phyloP scores from a whole-genome alignment of 306 rosid genomes.

The Castanea crenata region DNA sequence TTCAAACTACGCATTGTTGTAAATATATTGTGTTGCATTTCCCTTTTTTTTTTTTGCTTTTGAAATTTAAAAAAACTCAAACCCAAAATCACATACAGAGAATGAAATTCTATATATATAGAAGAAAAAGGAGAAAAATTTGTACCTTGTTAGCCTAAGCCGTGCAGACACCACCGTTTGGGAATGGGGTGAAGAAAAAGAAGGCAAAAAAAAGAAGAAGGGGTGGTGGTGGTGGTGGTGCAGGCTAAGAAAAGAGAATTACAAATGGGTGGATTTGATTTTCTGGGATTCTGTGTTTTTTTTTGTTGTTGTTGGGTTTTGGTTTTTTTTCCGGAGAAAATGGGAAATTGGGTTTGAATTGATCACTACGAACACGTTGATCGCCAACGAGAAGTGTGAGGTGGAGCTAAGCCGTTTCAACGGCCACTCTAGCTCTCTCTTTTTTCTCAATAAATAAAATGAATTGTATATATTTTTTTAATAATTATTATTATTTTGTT shows the following conservation, averaged over 20 bases:
- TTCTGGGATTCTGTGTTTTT: conserved; percentile 4
- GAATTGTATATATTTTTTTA: background rate
- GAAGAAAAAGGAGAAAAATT: background rate
- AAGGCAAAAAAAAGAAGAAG: background rate
- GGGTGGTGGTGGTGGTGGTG: conserved; percentile 23
- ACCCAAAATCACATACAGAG: background rate
- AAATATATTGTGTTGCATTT: conserved; percentile 74
- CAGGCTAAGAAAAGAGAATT: conserved; percentile 15
- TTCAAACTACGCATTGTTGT: conserved; percentile 76
- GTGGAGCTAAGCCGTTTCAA: conserved; percentile 46
- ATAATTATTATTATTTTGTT: background rate
- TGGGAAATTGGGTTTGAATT: background rate
- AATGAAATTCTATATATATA: too few species aligned
- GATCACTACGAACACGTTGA: background rate
- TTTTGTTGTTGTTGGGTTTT: background rate
- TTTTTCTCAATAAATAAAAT: background rate
- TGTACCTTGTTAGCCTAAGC: conserved; percentile 1
- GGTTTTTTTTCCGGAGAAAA: conserved; percentile 25
- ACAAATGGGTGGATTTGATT: conserved; percentile 9
- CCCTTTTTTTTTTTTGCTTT: conserved; percentile 8
- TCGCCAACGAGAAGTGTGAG: conserved; percentile 32
- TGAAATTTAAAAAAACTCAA: background rate
- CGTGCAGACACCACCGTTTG: conserved; percentile 32
- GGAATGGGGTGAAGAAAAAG: background rate
- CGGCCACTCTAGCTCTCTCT: conserved; percentile 24